A percentile compares a stretch with the other conserved stretches of the same genome.
These are phyloP conservation scores for Trametopsis cervina DNA, from an alignment of 768 basidiomycete genomes.

Conservation along the genomic window DNA sequence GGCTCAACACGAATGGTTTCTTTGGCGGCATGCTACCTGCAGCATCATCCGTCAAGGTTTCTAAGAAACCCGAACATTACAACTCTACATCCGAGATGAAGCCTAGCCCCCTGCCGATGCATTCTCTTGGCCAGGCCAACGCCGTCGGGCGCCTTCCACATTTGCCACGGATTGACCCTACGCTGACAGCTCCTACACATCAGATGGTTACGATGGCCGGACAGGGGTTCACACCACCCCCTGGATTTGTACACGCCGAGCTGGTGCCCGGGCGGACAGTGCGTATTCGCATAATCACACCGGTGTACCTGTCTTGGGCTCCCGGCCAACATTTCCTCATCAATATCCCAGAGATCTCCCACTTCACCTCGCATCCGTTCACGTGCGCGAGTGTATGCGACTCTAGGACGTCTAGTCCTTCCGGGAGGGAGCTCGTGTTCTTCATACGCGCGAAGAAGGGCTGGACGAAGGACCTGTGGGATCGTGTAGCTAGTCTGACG, in stretches of 20 bases:
- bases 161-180: slow-evolving; percentile 11
- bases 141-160: slow-evolving; percentile 4
- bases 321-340: slow-evolving; percentile 78
- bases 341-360: slow-evolving; percentile 56
- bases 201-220: slow-evolving; percentile 1
- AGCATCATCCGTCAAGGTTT: slow-evolving; percentile 1
- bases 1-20: slow-evolving; percentile 54
- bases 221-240: slow-evolving; percentile 41
- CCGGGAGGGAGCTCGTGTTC: slow-evolving; percentile 52
- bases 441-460: slow-evolving; percentile 65
- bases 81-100: not conserved
- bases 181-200: not conserved
- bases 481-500: slow-evolving; percentile 36
- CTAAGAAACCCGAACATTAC: slow-evolving; percentile 1
- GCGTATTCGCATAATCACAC: slow-evolving; percentile 56
- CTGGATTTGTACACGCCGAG: slow-evolving; percentile 63
- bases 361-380: slow-evolving; percentile 64
- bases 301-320: slow-evolving; percentile 54
- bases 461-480: slow-evolving; percentile 62
- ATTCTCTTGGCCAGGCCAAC: slow-evolving; percentile 3
- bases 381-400: slow-evolving; percentile 61
- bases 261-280: slow-evolving; percentile 65
- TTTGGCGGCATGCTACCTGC: slow-evolving; percentile 23
- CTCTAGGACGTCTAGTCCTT: slow-evolving; percentile 33
- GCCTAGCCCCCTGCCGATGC: slow-evolving; percentile 10